These are phyloP conservation scores for Thielaviopsis musarum DNA, from an alignment of 2,329 filamentous ascomycete genomes.

Conservation along the genomic window DNA sequence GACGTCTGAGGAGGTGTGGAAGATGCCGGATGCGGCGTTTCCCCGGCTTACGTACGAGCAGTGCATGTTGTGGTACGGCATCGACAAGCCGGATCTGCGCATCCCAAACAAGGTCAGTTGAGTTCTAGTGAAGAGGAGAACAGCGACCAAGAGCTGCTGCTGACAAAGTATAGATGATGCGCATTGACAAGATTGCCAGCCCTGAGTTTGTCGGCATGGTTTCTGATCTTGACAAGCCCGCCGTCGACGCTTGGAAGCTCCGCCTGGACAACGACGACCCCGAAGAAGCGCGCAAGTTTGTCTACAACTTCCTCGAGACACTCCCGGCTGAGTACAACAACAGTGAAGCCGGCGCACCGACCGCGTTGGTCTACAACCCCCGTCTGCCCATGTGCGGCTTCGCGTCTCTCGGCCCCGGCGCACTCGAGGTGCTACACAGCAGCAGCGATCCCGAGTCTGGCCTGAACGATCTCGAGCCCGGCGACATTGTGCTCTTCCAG, in stretches of 20 bases:
- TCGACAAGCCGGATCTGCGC: conserved; percentile 82
- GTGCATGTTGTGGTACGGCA: conserved; percentile 67
- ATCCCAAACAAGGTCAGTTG: conserved; percentile 45
- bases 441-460: conserved; percentile 14
- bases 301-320: conserved; percentile 52
- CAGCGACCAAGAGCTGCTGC: background rate
- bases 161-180: conserved; percentile 36
- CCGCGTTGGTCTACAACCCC: conserved; percentile 59
- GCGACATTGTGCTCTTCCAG: conserved; percentile 69
- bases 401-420: conserved; percentile 45
- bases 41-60: conserved; percentile 51
- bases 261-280: conserved; percentile 33
- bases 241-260: conserved; percentile 61
- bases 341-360: conserved; percentile 64
- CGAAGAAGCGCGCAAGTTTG: conserved; percentile 41
- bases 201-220: conserved; percentile 58
- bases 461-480: conserved; percentile 36
- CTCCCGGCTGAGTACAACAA: conserved; percentile 41
- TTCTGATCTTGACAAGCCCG: conserved; percentile 46
- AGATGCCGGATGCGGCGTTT: conserved; percentile 28
- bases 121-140: background rate
- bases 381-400: conserved; percentile 61
- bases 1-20: background rate
- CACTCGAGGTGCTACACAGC: conserved; percentile 18
- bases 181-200: conserved; percentile 46